A percentile compares a stretch with the other conserved stretches of the same genome.
phyloP scores from a whole-genome alignment of 768 basidiomycete genomes.

The Ramaria sp. region DNA sequence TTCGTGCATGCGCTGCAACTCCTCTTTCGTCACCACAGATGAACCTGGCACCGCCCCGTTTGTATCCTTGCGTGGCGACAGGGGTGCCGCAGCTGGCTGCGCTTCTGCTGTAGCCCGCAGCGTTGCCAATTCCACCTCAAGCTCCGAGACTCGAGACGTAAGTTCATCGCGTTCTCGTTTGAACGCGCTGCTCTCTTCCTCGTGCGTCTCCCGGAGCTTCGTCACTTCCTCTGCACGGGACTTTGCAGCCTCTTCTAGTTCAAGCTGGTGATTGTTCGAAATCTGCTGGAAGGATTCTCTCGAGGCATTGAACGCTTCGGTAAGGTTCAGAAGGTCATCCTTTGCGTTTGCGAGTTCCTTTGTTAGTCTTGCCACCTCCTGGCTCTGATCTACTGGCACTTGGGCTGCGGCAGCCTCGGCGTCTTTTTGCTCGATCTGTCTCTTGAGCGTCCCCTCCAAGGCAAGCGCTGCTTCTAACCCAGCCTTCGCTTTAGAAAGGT shows the following conservation, averaged over 20 bases:
- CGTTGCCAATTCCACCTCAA: constrained; percentile 69
- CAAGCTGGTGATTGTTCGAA: constrained; percentile 55
- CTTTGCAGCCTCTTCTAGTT: constrained; percentile 68
- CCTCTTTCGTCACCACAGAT: constrained; percentile 56
- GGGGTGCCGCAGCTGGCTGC: constrained; percentile 37
- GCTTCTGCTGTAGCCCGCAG: constrained; percentile 42
- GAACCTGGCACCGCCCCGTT: constrained; percentile 39
- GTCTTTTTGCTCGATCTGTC: constrained; percentile 47
- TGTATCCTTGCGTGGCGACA: constrained; percentile 22
- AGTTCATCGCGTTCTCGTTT: constrained; percentile 55
- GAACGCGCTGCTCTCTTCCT: constrained; percentile 47
- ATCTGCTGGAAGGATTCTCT: constrained; percentile 64
- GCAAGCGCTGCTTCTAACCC: constrained; percentile 38
- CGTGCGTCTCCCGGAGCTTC: constrained; percentile 46
- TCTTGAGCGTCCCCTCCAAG: constrained; percentile 46
- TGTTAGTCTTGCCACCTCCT: constrained; percentile 43
- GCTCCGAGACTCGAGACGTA: constrained; percentile 51
- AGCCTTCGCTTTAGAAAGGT: constrained; percentile 66
- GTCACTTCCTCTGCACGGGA: constrained; percentile 61
- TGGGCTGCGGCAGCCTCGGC: constrained; percentile 37
- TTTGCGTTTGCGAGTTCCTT: constrained; percentile 53
- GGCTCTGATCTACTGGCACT: constrained; percentile 36
- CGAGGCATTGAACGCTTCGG: constrained; percentile 56
- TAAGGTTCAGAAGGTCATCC: constrained; percentile 56
- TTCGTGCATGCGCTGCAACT: constrained; percentile 67